Evolutionary conservation across 495 filamentous ascomycete species (phyloP), one percentile per base, ranked within the genome.

Genomic region (Penicillium alfredii): DNA sequence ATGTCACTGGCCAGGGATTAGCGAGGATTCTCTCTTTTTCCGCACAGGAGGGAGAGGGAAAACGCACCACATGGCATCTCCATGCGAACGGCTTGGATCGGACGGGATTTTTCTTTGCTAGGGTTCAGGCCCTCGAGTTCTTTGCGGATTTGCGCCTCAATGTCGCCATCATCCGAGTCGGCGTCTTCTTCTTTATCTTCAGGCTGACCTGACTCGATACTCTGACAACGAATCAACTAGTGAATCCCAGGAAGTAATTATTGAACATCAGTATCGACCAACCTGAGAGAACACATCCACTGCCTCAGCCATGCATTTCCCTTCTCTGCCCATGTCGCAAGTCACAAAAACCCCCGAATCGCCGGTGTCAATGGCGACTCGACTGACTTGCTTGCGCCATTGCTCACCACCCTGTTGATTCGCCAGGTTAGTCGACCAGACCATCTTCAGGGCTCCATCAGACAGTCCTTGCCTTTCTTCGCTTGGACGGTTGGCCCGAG

Each of bases 281-380:
- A 88, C 87, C 68, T 92, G 75, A 11, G 81, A 74, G 53, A 95
- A 86, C 20, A 96, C 56, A 54, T 80, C 70, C 16, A 71, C 62
- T 27, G 87, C 58, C 53, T 98, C 92, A 22, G 66, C 69, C 2
- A 83, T 72, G 12, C 86, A 87, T 64, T 81, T 88, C 13, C 63
- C 66, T 64, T 98, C 90, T 60, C 74, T 82, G 33, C 77, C 78
- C 58, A 80, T 79, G 20, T 88, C 81, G 53, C 88, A 96, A 1
- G 93, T 94, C 16, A 82, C 77, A 74, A 90, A 96, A 18, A 97
- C 83, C 8, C 92, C 92, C 28, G 72, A 68, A 56, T 92, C 86
- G 10, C 92, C 92, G 15, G 78, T 67, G 44, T 86, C 78, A 39
- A 88, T 76, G 24, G 30, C 47, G 14, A 50, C 35, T 27, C 41